Evolutionary conservation across 2,329 filamentous ascomycete genomes (phyloP).

Genomic region (Fusarium euwallaceae): DNA sequence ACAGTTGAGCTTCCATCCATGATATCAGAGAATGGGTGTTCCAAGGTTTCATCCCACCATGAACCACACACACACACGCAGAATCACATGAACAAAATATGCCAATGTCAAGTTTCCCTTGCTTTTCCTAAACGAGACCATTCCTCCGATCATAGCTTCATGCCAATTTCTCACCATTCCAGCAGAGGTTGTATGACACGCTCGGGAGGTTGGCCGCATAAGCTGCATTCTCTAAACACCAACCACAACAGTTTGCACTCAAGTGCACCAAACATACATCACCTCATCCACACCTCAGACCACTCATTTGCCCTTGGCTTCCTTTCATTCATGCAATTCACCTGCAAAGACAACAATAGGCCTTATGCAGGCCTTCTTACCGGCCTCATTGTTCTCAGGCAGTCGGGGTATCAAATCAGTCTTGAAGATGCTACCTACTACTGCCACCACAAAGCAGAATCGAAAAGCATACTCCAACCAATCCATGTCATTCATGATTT

Average conservation of each 20-base stretch:
- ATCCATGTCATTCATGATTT: slow-evolving; percentile 25
- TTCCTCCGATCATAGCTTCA: not conserved
- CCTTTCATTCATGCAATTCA: not conserved
- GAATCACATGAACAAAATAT: slow-evolving; percentile 1
- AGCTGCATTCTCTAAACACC: not conserved
- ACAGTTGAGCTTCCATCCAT: slow-evolving; percentile 10
- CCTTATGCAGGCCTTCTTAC: not conserved
- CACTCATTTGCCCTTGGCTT: not conserved
- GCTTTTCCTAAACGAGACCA: not conserved
- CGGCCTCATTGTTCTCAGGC: not conserved
- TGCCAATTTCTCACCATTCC: not conserved
- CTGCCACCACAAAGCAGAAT: slow-evolving; percentile 11
- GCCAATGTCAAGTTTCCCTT: not conserved
- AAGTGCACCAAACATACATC: not conserved
- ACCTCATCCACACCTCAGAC: not conserved
- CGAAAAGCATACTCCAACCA: slow-evolving; percentile 31
- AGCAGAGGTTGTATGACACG: not conserved
- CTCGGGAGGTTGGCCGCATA: not conserved
- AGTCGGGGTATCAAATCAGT: slow-evolving; percentile 39
- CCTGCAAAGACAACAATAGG: not conserved
- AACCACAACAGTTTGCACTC: not conserved
- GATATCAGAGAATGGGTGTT: slow-evolving; percentile 1
- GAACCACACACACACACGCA: not conserved
- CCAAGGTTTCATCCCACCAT: slow-evolving; percentile 4
- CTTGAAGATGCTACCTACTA: slow-evolving; percentile 34